Conservation (phyloP, 2,329 filamentous ascomycete species). For the Endoconidiophora laricicola region DNA sequence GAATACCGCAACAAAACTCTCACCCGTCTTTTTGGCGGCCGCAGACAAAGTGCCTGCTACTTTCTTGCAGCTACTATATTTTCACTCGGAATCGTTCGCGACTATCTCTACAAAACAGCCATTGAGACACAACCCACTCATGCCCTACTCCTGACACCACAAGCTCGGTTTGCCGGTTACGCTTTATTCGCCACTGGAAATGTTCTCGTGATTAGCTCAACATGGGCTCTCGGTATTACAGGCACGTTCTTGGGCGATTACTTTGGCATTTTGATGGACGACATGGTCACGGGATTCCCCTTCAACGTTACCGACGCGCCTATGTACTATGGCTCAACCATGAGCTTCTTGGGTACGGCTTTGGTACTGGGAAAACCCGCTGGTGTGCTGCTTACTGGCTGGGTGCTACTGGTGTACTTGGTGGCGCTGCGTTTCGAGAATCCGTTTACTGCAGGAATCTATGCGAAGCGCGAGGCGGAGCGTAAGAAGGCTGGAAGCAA, state of each 20-base stretch:
- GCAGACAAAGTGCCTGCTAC: conserved; percentile 70
- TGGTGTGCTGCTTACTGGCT: conserved; percentile 56
- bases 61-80: conserved; percentile 80
- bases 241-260: conserved; percentile 97
- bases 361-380: conserved; percentile 77
- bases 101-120: conserved; percentile 73
- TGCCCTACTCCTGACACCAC: conserved; percentile 47
- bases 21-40: conserved; percentile 71
- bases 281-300: conserved; percentile 84
- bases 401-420: conserved; percentile 64
- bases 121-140: conserved; percentile 61
- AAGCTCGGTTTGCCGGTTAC: conserved; percentile 47
- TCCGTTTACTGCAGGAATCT: conserved; percentile 86
- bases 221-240: conserved; percentile 82
- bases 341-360: conserved; percentile 81
- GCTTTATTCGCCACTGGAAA: conserved; percentile 62
- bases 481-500: conserved; percentile 31
- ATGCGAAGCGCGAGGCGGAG: conserved; percentile 61
- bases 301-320: conserved; percentile 83
- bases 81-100: conserved; percentile 74
- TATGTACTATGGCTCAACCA: conserved; percentile 91
- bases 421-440: conserved; percentile 78
- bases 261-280: conserved; percentile 94
- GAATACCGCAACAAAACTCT: conserved; percentile 86
- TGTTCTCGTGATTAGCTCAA: conserved; percentile 70